Base-by-base conservation (phyloP, 2,329 filamentous ascomycete genomes). In the Pezicula carpinea region DNA sequence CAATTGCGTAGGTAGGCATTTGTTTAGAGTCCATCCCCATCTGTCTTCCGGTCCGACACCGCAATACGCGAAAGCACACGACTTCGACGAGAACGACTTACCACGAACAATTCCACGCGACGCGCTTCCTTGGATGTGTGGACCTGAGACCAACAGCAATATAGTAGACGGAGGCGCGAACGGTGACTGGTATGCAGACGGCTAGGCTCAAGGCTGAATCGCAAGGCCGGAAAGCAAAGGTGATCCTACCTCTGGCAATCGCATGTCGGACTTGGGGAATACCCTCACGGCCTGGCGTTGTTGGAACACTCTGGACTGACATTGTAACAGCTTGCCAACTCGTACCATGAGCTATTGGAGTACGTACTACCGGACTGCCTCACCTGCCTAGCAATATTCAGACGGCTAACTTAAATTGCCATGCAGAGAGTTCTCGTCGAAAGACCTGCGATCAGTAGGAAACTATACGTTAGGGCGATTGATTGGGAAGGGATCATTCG, bases 401-500 rank as follows among this genome's bases (percentile, higher is more conserved):
- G 23, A 35, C 32, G 51, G 39, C 59, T 64, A 36, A 64, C 45
- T 14, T 48, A 49, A 50, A 58, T 36, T 50, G 48, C 42, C 48
- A 21, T 56, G 49, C 66, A 96, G 89, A 73, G 92, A 97, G 71
- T 99, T 99, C 73, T 85, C 89, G 51, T 89, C 88, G 59, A 87
- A 86, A 65, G 92, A 99, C 56, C 81, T 99, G 57, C 85, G 87
- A 62, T 89, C 85, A 46, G 93, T 99, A 51, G 93, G 93, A 58
- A 97, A 96, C 72, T 99, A 99, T 69, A 85, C 84, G 31, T 79
- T 99, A 48, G 93, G 93, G 39, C 84, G 84, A 50, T 75, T 99
- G 49, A 96, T 99, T 64, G 93, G 93, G 57, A 99, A 97, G 66
- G 93, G 93, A 48, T 96, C 91, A 54, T 99, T 99, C 69, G 93